A percentile compares a stretch with the other conserved stretches of the same genome.
Evolutionary conservation across 2,329 filamentous ascomycete species (phyloP).

Genomic region (Phaeoacremonium minimum): DNA sequence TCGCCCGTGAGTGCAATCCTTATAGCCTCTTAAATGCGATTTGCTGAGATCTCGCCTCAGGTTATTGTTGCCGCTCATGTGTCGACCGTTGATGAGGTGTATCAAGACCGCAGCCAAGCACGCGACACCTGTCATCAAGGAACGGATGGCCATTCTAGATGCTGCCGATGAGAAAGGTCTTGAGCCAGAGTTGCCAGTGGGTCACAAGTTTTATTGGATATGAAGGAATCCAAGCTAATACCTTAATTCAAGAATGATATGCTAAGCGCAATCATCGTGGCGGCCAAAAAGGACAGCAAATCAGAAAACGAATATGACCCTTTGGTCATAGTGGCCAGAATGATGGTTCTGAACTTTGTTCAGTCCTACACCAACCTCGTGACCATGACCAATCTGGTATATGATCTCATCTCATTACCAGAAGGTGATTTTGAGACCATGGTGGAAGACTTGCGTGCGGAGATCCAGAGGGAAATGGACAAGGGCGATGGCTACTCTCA

Average conservation of each 20-base stretch:
- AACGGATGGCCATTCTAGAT: not conserved
- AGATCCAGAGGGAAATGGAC: not conserved
- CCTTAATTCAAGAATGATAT: not conserved
- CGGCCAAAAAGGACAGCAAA: conserved; percentile 1
- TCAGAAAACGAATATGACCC: not conserved
- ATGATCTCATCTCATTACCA: conserved; percentile 1
- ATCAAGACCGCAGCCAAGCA: not conserved
- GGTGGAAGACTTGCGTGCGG: not conserved
- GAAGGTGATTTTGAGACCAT: not conserved
- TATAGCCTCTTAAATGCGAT: too few relatives aligned
- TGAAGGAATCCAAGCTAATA: too few relatives aligned
- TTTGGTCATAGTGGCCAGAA: not conserved
- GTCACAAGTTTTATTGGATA: too few relatives aligned
- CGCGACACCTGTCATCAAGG: conserved; percentile 1
- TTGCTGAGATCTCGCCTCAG: not conserved
- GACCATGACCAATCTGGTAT: conserved; percentile 1
- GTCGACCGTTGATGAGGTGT: not conserved
- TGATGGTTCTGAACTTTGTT: conserved; percentile 2
- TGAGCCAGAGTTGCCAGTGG: not conserved
- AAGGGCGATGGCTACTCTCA: conserved; percentile 1
- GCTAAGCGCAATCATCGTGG: not conserved
- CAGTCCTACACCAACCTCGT: conserved; percentile 3
- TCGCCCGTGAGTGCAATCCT: not conserved
- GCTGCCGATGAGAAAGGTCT: conserved; percentile 1
- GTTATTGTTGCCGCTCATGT: not conserved